Percentiles rank a stretch among this genome's conserved stretches.
These are phyloP conservation scores for Huntiella savannae DNA, from an alignment of 2,329 filamentous ascomycete species.

Conservation along the genomic window DNA sequence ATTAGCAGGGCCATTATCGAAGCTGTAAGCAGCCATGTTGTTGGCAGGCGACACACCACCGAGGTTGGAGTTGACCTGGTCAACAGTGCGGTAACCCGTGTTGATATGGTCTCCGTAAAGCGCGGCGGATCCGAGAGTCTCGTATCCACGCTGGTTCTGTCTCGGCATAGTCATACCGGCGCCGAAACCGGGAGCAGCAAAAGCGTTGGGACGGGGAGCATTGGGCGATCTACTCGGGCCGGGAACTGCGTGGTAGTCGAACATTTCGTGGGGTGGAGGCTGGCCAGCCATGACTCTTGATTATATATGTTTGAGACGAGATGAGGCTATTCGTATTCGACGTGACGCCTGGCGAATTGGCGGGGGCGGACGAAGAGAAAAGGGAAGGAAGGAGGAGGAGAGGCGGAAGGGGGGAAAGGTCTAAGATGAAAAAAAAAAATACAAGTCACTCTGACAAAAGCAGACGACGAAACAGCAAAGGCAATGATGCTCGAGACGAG, in stretches of 20 bases:
- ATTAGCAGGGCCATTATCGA: constrained; percentile 49
- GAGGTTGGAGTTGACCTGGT: constrained; percentile 22
- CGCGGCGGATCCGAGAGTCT: constrained; percentile 42
- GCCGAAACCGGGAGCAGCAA: constrained; percentile 21
- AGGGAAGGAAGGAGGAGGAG: background rate
- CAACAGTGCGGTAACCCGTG: constrained; percentile 42
- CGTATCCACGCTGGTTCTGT: constrained; percentile 55
- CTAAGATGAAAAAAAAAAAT: background rate
- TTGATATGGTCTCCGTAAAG: constrained; percentile 52
- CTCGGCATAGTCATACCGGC: constrained; percentile 24
- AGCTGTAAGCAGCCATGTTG: constrained; percentile 23
- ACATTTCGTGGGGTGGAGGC: constrained; percentile 44
- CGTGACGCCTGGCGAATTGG: no score
- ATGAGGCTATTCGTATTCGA: no score
- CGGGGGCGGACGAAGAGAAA: background rate
- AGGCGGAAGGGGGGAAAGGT: background rate
- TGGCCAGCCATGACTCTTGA: constrained; percentile 24
- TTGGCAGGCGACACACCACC: constrained; percentile 19
- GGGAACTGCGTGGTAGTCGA: constrained; percentile 35
- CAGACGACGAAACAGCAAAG: constrained; percentile 5
- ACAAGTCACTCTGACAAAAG: constrained; percentile 7
- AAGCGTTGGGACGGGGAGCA: constrained; percentile 42
- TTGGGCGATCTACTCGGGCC: constrained; percentile 46
- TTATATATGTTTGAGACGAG: no score
- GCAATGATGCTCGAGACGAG: background rate